Percentiles rank a stretch among this genome's conserved stretches.
Conservation (phyloP, 495 filamentous ascomycete genomes). For the Aspergillus asperescens region DNA sequence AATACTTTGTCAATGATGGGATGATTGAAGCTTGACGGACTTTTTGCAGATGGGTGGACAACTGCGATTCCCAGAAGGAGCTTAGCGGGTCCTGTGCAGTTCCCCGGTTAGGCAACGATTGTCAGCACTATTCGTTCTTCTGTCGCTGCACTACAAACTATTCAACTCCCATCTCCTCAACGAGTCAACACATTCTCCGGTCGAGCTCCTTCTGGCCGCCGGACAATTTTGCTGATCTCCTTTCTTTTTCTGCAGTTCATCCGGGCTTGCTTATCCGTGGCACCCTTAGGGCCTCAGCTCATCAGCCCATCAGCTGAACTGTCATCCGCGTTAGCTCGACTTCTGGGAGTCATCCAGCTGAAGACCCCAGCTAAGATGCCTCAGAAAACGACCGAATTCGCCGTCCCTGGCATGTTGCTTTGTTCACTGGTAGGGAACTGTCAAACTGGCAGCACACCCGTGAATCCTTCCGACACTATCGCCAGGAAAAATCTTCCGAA, state of each 20-base stretch:
- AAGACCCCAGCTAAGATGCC: not conserved
- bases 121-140: not conserved
- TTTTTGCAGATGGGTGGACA: not conserved
- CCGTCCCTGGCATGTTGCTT: conserved; percentile 1
- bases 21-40: not conserved
- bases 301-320: not conserved
- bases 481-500: conserved; percentile 14
- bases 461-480: conserved; percentile 11
- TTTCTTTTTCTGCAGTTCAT: conserved; percentile 16
- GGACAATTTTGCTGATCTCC: conserved; percentile 10
- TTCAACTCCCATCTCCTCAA: not conserved
- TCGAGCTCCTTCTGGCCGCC: not conserved
- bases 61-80: conserved; percentile 5
- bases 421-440: not conserved
- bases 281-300: not conserved
- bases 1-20: not conserved
- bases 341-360: not conserved
- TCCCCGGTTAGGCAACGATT: conserved; percentile 10
- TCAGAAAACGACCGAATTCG: conserved; percentile 5
- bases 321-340: not conserved
- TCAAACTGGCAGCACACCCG: conserved; percentile 13
- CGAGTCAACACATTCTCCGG: not conserved
- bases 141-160: conserved; percentile 12
- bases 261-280: conserved; percentile 5
- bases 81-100: conserved; percentile 3